Base-by-base conservation (phyloP, 2,329 filamentous ascomycete genomes). In the Claviceps fusiformis region DNA sequence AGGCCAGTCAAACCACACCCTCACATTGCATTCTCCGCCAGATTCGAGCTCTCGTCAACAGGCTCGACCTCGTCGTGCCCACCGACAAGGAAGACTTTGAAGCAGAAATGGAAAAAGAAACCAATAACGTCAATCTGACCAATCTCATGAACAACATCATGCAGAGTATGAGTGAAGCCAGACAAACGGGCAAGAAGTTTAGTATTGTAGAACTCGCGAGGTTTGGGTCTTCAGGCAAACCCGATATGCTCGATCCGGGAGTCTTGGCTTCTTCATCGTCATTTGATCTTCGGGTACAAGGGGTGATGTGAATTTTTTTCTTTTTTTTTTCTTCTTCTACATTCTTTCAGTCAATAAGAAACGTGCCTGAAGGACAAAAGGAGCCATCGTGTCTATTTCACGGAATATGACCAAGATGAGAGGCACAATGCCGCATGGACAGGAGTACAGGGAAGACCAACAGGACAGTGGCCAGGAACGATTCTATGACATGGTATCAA, bases 111-210 rank as follows among this genome's bases (percentile, higher is more conserved):
- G 74, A 86, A 43, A 82, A 86, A 54, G 87, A 95, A 71, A 77
- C 84, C 58, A 93, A 95, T 63, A 89, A 97, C 62, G 89, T 95
- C 33, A 78, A 85, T 54, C 78, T 96, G 2, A 79, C 95, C 52
- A 80, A 81, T 5, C 73, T 97, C 2, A 78, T 97, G 9, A 85
- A 87, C 48, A 78, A 81, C 27, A 77, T 96, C 35, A 84, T 91
- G 59, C 80, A 86, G 59, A 87, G 83, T 58, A 77, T 91, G 24
- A 80, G 81, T 55, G 80, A 82, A 39, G 83, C 87, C 29, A 81
- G 86, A 54, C 84, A 89, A 50, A 73, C 92, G 1, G 88, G 89
- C 47, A 83, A 82, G 63, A 95, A 91, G 69, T 88, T 85, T 60
- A 68, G 72, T 37, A 69, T 84, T 13, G 71, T 87, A 13, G 83